These are phyloP conservation scores for Paxillus rubicundulus DNA, from an alignment of 768 basidiomycete genomes.

Conservation along the genomic window DNA sequence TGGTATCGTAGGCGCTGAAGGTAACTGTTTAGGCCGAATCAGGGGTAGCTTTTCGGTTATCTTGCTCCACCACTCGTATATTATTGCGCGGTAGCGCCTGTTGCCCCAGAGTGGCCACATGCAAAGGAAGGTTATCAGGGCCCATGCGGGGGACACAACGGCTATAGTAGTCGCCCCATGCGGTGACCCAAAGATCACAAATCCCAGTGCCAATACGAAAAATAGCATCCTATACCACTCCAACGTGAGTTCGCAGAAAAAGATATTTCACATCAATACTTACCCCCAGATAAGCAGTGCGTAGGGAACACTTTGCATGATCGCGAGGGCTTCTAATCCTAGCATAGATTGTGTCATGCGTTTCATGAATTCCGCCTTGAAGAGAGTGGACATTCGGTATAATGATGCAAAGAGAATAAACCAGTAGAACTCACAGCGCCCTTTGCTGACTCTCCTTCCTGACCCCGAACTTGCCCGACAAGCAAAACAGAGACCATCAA, in stretches of 20 bases:
- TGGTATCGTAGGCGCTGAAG: neutral
- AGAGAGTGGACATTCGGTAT: too few species aligned
- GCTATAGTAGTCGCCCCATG: neutral
- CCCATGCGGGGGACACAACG: neutral
- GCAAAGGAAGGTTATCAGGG: neutral
- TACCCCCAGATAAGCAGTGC: conserved; percentile 54
- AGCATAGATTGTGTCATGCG: conserved; percentile 15
- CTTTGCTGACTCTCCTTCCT: conserved; percentile 32
- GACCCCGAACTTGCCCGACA: conserved; percentile 29
- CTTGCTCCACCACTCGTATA: neutral
- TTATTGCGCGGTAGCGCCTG: too few species aligned
- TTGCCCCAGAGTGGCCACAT: conserved; percentile 2
- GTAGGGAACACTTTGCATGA: conserved; percentile 51
- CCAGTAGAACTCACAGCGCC: conserved; percentile 36
- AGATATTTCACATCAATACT: conserved; percentile 10
- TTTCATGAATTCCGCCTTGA: neutral
- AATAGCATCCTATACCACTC: conserved; percentile 3
- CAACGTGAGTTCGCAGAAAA: neutral
- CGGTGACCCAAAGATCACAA: neutral
- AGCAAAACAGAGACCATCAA: conserved; percentile 7
- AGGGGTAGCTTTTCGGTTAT: neutral
- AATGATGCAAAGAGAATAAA: neutral
- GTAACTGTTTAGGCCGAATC: neutral
- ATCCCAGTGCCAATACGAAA: neutral
- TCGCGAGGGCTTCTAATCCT: conserved; percentile 44